These are phyloP conservation scores for Arachis monticola DNA, from an alignment of 331 rosid species.

Conservation along the genomic window DNA sequence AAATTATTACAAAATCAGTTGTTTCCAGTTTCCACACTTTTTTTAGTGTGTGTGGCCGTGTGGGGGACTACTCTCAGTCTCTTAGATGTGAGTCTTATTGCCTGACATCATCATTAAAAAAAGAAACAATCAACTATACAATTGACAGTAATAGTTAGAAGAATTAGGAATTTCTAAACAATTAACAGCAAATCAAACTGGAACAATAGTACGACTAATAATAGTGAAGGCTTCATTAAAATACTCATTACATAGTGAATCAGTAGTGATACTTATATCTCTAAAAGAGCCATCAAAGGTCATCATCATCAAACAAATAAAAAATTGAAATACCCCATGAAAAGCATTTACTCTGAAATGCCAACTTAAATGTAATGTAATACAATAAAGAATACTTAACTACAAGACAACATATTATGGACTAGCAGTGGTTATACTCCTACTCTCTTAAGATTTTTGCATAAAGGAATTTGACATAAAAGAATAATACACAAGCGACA, in stretches of 20 bases:
- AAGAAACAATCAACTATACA: not conserved
- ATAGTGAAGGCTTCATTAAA: too few species aligned
- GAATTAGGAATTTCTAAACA: too few species aligned
- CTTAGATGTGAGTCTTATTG: not conserved
- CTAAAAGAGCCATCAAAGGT: not conserved
- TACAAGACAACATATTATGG: constrained; percentile 23
- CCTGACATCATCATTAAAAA: not conserved
- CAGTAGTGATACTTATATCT: too few species aligned
- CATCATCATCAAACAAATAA: not conserved
- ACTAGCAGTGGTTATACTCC: constrained; percentile 26
- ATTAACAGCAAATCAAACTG: too few species aligned
- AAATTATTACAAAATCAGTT: not conserved
- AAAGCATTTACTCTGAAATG: too few species aligned
- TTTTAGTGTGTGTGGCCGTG: not conserved
- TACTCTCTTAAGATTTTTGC: constrained; percentile 28
- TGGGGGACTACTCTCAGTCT: not conserved
- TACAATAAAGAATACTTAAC: constrained; percentile 24
- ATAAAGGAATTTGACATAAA: constrained; percentile 41
- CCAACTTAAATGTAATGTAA: not conserved
- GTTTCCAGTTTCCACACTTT: not conserved
- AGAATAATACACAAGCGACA: constrained; percentile 23
- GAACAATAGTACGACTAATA: too few species aligned
- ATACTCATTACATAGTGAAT: too few species aligned
- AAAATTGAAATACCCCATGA: too few species aligned
- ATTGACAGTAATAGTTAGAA: too few species aligned